A percentile compares a stretch with the other conserved stretches of the same genome.
phyloP scores from a whole-genome alignment of 805 yeast genomes.

The Ogataea chonburiensis region DNA sequence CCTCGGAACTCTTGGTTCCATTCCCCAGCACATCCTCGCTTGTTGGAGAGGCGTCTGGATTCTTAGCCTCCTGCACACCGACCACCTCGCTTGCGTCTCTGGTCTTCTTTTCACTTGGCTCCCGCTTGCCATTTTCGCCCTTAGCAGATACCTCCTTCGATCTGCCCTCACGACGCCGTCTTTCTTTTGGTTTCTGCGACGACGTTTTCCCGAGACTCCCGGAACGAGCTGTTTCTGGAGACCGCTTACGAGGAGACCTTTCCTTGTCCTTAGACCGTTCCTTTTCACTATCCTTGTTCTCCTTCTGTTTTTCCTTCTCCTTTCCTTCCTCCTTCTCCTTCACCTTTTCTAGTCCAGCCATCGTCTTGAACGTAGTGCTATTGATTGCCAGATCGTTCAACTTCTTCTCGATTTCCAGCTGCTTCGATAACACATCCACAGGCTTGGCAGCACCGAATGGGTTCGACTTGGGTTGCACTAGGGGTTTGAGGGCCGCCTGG shows the following conservation, averaged over 20 bases:
- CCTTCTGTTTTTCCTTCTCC: slow-evolving; percentile 5
- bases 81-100: not conserved
- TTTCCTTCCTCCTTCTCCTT: slow-evolving; percentile 6
- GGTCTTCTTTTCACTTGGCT: not conserved
- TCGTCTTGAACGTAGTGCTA: slow-evolving; percentile 39
- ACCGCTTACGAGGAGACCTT: not conserved
- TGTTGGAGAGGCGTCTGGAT: too few species aligned
- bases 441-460: slow-evolving; percentile 88
- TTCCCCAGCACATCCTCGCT: too few species aligned
- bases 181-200: not conserved
- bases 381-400: slow-evolving; percentile 43
- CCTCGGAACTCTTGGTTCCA: slow-evolving; percentile 1
- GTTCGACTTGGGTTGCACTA: slow-evolving; percentile 44
- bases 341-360: slow-evolving; percentile 25
- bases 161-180: slow-evolving; percentile 1
- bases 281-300: slow-evolving; percentile 3
- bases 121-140: too few species aligned
- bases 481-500: slow-evolving; percentile 9
- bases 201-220: not conserved
- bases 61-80: too few species aligned
- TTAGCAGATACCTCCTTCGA: too few species aligned
- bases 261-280: too few species aligned
- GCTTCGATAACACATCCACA: slow-evolving; percentile 69
- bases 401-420: slow-evolving; percentile 58
- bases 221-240: not conserved